These are phyloP conservation scores for Boeremia exigua DNA, from an alignment of 2,329 filamentous ascomycete species.

Conservation along the genomic window DNA sequence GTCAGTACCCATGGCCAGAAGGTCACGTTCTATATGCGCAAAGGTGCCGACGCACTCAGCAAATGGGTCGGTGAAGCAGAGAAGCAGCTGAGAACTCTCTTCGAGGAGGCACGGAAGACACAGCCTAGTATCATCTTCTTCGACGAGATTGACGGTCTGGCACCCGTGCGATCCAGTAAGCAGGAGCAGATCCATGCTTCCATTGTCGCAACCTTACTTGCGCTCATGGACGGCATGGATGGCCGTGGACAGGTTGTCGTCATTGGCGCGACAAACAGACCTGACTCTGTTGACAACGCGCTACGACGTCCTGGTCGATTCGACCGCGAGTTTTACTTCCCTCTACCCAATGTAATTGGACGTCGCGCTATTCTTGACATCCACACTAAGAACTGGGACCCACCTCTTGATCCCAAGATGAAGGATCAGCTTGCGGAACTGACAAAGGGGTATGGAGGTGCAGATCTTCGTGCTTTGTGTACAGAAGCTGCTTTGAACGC, in stretches of 20 bases:
- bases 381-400: slow-evolving; percentile 92
- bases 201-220: slow-evolving; percentile 66
- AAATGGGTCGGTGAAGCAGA: slow-evolving; percentile 99
- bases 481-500: slow-evolving; percentile 96
- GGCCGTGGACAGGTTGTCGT: slow-evolving; percentile 84
- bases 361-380: slow-evolving; percentile 91
- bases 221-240: slow-evolving; percentile 59
- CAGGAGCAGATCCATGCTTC: slow-evolving; percentile 99
- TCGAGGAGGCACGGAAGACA: slow-evolving; percentile 93
- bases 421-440: slow-evolving; percentile 83
- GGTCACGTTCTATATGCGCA: slow-evolving; percentile 99
- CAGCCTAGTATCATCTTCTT: slow-evolving; percentile 99
- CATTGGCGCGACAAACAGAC: slow-evolving; percentile 96
- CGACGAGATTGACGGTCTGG: slow-evolving; percentile 96
- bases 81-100: slow-evolving; percentile 88
- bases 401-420: slow-evolving; percentile 74
- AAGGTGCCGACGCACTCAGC: slow-evolving; percentile 94
- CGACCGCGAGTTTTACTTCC: slow-evolving; percentile 98
- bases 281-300: slow-evolving; percentile 96
- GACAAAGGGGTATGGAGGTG: slow-evolving; percentile 96
- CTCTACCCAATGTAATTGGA: slow-evolving; percentile 80
- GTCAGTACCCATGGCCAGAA: slow-evolving; percentile 89
- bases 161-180: slow-evolving; percentile 94
- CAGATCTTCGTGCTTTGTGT: slow-evolving; percentile 89
- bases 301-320: slow-evolving; percentile 92